Base-by-base conservation (phyloP, 257 asterid genomes). In the Misopates orontium region DNA sequence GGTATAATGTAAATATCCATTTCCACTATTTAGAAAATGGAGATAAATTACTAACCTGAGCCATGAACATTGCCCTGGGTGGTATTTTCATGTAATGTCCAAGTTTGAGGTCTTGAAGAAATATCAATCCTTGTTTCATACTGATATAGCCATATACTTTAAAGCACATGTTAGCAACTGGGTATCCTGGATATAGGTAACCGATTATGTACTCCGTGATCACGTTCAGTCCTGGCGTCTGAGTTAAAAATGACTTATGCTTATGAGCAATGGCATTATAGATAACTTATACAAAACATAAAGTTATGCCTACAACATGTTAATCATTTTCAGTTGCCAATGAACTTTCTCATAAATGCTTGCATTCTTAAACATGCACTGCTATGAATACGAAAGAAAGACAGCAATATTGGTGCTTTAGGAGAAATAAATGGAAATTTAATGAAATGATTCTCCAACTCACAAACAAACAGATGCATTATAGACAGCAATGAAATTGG, bases 91-190 rank as follows among this genome's bases (percentile, higher is more conserved):
- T 92, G 82, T 92, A 92, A 74, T 92, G 98, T 10, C 97, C 97
- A 44, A 92, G 98, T 81, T 92, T 92, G 62, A 92, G 78, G 80
- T 92, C 98, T 69, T 92, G 96, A 31, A 92, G 87, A 73, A 92
- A 92, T 66, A 83, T 73, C 14, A 92, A 81, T 32, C 85, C 97
- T 60, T 89, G 98, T 70, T 87, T 89, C 97, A 89, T 89, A 64
- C 97, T 87, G 82, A 92, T 92, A 70, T 73, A 84, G 11, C 97
- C 98, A 15, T 92, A 92, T 55, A 89, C 98, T 83, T 92, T 92
- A 71, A 92, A 92, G 85, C 97, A 92, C 95, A 89, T 92, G 76
- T 92, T 92, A 62, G 97, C 98, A 41, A 85, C 98, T n/a, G 98
- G 98, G 71, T 92, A 92, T 67, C 98, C 98, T 0, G 98, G 98